These are phyloP conservation scores for Flaveria bidentis DNA, from an alignment of 129 eudicot genomes.

Conservation along the genomic window DNA sequence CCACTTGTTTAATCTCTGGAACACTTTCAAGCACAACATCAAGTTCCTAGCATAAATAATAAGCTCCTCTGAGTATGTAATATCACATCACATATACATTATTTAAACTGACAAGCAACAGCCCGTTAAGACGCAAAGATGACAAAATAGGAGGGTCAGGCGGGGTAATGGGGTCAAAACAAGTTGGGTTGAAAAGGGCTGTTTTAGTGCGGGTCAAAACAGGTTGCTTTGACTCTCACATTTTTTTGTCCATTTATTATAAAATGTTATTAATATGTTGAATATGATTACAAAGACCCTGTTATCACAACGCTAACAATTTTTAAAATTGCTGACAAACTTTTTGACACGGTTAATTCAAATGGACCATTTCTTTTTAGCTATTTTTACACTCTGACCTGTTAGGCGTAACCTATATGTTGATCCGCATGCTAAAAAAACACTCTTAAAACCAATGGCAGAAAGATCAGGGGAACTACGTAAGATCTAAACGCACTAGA, in stretches of 20 bases:
- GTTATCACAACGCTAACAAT: not conserved
- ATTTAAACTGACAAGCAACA: too few relatives aligned
- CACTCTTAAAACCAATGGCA: not conserved
- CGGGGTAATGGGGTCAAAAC: not conserved
- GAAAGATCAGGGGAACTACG: not conserved
- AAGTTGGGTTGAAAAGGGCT: not conserved
- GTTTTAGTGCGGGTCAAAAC: constrained; percentile 9
- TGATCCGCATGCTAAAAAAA: not conserved
- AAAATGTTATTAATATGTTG: not conserved
- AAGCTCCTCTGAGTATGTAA: not conserved
- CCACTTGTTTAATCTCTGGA: constrained; percentile 78
- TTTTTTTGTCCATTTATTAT: not conserved
- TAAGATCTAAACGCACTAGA: not conserved
- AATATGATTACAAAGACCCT: not conserved
- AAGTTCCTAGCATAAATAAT: constrained; percentile 57
- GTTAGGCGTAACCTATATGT: not conserved
- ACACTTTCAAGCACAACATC: constrained; percentile 56
- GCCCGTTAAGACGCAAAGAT: too few relatives aligned
- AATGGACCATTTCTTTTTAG: not conserved
- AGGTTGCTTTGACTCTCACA: not conserved
- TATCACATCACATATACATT: constrained; percentile 2
- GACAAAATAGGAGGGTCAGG: too few relatives aligned
- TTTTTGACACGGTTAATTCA: too few relatives aligned
- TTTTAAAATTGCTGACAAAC: too few relatives aligned
- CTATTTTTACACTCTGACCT: not conserved